These are phyloP conservation scores for Irpex lacteus DNA, from an alignment of 1,284 basidiomycete species.

Conservation along the genomic window DNA sequence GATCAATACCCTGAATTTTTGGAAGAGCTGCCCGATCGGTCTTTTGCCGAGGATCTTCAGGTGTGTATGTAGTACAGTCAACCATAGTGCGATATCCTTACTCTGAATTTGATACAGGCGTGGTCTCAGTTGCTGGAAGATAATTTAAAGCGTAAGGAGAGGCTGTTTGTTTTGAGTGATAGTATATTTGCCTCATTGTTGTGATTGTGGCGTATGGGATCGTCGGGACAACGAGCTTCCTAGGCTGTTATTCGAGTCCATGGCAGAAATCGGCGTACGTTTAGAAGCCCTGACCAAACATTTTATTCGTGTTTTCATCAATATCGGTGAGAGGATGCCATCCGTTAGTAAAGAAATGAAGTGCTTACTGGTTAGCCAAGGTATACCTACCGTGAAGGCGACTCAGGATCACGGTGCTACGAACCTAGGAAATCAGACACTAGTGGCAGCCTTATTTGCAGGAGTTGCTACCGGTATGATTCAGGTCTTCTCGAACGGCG, in stretches of 20 bases:
- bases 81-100: conserved; percentile 49
- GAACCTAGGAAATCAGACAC: conserved; percentile 67
- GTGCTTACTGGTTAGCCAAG: conserved; percentile 28
- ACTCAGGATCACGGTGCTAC: conserved; percentile 65
- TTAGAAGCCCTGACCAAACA: conserved; percentile 57
- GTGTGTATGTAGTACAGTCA: not conserved
- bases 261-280: conserved; percentile 66
- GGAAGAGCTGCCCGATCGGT: conserved; percentile 61
- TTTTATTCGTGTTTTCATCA: conserved; percentile 64
- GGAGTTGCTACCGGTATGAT: conserved; percentile 70
- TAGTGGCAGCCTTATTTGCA: conserved; percentile 74
- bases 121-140: too few relatives aligned
- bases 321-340: conserved; percentile 50
- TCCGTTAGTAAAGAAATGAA: conserved; percentile 3
- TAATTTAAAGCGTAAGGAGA: too few relatives aligned
- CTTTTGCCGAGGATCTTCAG: conserved; percentile 62
- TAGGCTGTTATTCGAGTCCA: conserved; percentile 54
- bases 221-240: too few relatives aligned
- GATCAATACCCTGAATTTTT: conserved; percentile 74
- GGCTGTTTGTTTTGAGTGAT: too few relatives aligned
- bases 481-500: conserved; percentile 38
- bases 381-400: conserved; percentile 71
- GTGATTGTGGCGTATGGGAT: too few relatives aligned
- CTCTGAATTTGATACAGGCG: conserved; percentile 30
- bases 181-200: too few relatives aligned